A percentile compares a stretch with the other conserved stretches of the same genome.
Conservation (phyloP, 108 stramenopile genomes). For the Asterionellopsis glacialis region DNA sequence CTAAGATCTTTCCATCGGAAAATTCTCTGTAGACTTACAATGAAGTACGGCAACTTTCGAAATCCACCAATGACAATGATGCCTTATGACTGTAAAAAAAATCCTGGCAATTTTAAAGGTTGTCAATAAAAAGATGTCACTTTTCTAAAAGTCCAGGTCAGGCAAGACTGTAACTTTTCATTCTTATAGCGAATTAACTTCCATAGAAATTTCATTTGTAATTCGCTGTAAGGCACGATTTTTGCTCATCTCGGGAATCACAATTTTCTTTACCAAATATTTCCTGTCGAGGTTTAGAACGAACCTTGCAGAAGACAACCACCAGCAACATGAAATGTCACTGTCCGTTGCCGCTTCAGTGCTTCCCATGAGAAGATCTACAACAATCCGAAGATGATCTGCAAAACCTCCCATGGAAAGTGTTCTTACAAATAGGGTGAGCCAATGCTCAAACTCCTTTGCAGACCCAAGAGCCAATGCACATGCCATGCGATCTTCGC, state of each 20-base stretch:
- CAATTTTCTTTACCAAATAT: conserved; percentile 34
- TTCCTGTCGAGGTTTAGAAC: conserved; percentile 47
- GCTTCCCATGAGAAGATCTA: conserved; percentile 54
- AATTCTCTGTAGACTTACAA: no score
- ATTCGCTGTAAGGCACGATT: conserved; percentile 73
- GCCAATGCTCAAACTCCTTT: conserved; percentile 67
- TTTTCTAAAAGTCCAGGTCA: no score
- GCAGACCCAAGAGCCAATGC: conserved; percentile 61
- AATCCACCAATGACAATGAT: no score
- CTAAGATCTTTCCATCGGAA: no score
- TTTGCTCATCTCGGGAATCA: conserved; percentile 81
- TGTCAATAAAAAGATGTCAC: no score
- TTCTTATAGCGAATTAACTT: conserved; percentile 20
- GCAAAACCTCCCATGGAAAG: conserved; percentile 47
- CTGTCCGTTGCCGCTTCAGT: background rate
- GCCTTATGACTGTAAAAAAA: no score
- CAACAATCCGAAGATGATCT: conserved; percentile 47
- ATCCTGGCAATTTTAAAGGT: no score
- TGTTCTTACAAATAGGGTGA: conserved; percentile 41
- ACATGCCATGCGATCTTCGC: conserved; percentile 87
- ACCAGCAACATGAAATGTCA: conserved; percentile 33
- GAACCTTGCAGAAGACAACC: conserved; percentile 41
- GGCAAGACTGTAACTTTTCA: no score
- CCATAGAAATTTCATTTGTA: conserved; percentile 75
- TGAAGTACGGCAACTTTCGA: no score